Evolutionary conservation across 768 basidiomycete genomes (phyloP).

Genomic region (Cyclocybe aegerita): DNA sequence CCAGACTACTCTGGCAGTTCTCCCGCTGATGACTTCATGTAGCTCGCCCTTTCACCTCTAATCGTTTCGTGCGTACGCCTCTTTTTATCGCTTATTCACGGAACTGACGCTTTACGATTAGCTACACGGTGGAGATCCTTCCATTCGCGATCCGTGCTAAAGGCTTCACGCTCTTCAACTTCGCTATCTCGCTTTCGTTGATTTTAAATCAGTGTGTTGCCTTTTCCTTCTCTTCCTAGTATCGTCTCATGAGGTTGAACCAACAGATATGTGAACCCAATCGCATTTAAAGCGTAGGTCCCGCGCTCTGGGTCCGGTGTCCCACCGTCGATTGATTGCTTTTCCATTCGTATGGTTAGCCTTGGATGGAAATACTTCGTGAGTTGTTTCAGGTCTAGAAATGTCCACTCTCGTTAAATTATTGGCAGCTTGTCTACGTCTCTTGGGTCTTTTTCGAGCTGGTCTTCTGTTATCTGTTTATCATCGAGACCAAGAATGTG

Average conservation of each 20-base stretch:
- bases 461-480: constrained; percentile 47
- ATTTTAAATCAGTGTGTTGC: constrained; percentile 60
- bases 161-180: constrained; percentile 64
- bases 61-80: constrained; percentile 27
- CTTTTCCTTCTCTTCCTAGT: neutral
- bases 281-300: constrained; percentile 33
- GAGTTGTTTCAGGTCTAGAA: constrained; percentile 1
- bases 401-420: neutral
- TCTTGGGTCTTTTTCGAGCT: constrained; percentile 56
- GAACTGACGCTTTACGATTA: neutral
- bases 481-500: constrained; percentile 52
- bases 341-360: neutral
- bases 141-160: constrained; percentile 55
- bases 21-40: no score
- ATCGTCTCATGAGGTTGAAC: neutral
- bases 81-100: neutral
- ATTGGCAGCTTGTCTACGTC: constrained; percentile 42
- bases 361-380: constrained; percentile 69
- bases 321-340: neutral
- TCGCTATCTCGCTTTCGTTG: constrained; percentile 56
- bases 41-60: constrained; percentile 31
- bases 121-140: constrained; percentile 29
- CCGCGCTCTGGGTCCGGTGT: no score
- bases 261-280: constrained; percentile 48
- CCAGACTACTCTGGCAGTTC: no score